Percentiles rank a stretch among this genome's conserved stretches.
phyloP scores from a whole-genome alignment of 768 basidiomycete species.

The Boletus coccyginus region DNA sequence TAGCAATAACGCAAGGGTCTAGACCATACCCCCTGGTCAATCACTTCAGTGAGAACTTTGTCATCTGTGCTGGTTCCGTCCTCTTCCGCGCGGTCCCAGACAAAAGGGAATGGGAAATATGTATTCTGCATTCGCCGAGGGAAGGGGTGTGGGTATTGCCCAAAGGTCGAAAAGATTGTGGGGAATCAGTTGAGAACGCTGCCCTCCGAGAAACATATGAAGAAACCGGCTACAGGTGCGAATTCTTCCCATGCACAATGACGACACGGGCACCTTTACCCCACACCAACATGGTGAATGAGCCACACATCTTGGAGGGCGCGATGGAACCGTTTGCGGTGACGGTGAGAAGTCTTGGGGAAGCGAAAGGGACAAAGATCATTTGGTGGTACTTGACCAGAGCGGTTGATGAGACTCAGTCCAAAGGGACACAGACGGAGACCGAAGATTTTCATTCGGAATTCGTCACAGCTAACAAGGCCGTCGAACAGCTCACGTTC shows the following conservation, averaged over 20 bases:
- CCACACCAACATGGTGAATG: constrained; percentile 37
- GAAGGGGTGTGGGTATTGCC: constrained; percentile 41
- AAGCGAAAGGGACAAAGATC: constrained; percentile 38
- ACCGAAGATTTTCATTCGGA: constrained; percentile 41
- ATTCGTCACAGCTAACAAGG: constrained; percentile 37
- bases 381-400: constrained; percentile 53
- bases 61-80: constrained; percentile 22
- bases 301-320: constrained; percentile 13
- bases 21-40: neutral
- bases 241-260: constrained; percentile 47
- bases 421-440: constrained; percentile 42
- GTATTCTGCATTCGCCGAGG: constrained; percentile 13
- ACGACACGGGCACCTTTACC: constrained; percentile 53
- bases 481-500: constrained; percentile 37
- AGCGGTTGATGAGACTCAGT: constrained; percentile 33
- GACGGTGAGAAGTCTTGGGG: constrained; percentile 24
- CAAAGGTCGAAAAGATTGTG: constrained; percentile 60
- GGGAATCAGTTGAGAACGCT: constrained; percentile 48
- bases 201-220: constrained; percentile 64
- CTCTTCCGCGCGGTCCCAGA: constrained; percentile 9
- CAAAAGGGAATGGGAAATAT: constrained; percentile 11
- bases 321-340: constrained; percentile 38
- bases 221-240: constrained; percentile 60
- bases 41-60: constrained; percentile 18
- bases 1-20: neutral